These are phyloP conservation scores for Penicillium sp. DNA, from an alignment of 2,329 filamentous ascomycete species.

Conservation along the genomic window DNA sequence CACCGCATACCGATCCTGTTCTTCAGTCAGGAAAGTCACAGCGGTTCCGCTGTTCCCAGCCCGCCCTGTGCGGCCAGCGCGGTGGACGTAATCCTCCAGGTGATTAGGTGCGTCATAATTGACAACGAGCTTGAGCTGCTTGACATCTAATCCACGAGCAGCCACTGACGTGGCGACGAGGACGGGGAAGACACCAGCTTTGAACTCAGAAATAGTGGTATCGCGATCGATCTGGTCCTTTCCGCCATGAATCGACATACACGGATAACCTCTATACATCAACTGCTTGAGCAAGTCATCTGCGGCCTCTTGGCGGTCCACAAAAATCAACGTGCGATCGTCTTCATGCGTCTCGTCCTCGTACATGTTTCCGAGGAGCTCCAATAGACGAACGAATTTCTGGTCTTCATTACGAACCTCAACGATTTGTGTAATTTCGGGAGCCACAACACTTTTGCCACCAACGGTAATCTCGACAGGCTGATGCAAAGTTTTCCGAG, in stretches of 20 bases:
- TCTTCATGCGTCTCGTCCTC: constrained; percentile 72
- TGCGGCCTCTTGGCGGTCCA: constrained; percentile 85
- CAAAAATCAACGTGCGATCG: constrained; percentile 82
- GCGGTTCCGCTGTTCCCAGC: constrained; percentile 93
- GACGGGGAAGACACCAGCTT: constrained; percentile 81
- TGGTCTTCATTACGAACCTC: constrained; percentile 77
- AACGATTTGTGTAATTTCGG: constrained; percentile 83
- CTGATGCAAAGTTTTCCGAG: constrained; percentile 78
- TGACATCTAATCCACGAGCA: constrained; percentile 90
- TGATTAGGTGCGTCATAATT: constrained; percentile 95
- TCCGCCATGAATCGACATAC: constrained; percentile 89
- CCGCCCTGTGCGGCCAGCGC: constrained; percentile 86
- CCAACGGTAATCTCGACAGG: constrained; percentile 92
- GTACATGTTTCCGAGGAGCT: constrained; percentile 83
- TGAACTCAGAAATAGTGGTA: constrained; percentile 89
- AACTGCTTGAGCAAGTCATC: constrained; percentile 74
- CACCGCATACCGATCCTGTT: constrained; percentile 84
- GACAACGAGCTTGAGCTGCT: constrained; percentile 90
- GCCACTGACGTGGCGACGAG: constrained; percentile 94
- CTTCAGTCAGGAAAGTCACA: constrained; percentile 86
- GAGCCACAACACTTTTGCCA: constrained; percentile 66
- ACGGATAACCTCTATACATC: constrained; percentile 79
- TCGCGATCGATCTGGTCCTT: constrained; percentile 93
- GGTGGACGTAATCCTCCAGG: constrained; percentile 93
- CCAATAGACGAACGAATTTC: constrained; percentile 80